phyloP scores from a whole-genome alignment of 176 grass and related monocot species.

The Ensete glaucum region DNA sequence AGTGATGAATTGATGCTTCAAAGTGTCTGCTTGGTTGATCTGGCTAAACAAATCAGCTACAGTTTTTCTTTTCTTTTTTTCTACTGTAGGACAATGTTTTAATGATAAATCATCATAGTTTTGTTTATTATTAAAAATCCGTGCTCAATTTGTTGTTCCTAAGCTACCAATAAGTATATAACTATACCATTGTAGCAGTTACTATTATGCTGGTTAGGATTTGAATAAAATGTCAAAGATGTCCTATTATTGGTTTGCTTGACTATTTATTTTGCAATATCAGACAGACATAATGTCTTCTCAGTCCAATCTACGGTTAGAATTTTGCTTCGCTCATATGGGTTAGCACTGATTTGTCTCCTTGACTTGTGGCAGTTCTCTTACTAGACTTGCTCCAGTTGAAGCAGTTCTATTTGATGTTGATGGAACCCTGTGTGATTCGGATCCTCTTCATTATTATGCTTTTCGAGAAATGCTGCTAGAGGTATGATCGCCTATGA shows the following conservation, averaged over 20 bases:
- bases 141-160: not conserved
- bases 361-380: constrained; percentile 30
- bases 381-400: constrained; percentile 41
- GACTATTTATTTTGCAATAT: no score
- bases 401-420: constrained; percentile 89
- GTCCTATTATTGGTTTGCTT: no score
- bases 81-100: not conserved
- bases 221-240: not conserved
- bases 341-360: not conserved
- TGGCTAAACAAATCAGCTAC: not conserved
- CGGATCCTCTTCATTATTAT: constrained; percentile 71
- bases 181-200: not conserved
- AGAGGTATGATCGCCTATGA: constrained; percentile 26
- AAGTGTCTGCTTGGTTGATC: no score
- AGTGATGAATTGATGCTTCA: not conserved
- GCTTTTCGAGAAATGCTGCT: constrained; percentile 79
- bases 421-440: constrained; percentile 82
- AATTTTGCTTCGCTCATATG: not conserved
- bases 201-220: not conserved
- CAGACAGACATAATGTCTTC: not conserved
- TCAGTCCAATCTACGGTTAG: not conserved
- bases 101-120: not conserved
- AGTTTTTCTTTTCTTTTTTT: not conserved
- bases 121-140: not conserved
- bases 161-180: not conserved